These are phyloP conservation scores for Mycosarcoma mackinlayi DNA, from an alignment of 1,284 basidiomycete species.

Conservation along the genomic window DNA sequence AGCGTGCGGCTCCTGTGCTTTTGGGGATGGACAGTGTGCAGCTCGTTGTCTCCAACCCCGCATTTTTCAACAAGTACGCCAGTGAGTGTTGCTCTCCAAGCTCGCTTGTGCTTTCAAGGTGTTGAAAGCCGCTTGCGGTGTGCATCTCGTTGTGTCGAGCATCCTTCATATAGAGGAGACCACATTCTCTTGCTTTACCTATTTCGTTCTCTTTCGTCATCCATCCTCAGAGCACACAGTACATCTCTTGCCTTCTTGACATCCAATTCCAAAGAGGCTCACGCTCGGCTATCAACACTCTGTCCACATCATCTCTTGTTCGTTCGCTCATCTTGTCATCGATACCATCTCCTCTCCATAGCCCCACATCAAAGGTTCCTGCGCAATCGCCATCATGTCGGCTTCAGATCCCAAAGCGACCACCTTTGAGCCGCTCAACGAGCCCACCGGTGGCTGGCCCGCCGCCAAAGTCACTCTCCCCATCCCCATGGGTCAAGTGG, in stretches of 20 bases:
- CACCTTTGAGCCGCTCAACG: conserved; percentile 43
- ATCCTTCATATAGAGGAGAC: neutral
- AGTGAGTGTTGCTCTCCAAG: neutral
- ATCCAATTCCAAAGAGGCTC: neutral
- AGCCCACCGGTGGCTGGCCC: conserved; percentile 29
- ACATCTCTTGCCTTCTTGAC: neutral
- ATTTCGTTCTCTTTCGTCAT: too few relatives aligned
- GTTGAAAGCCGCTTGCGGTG: conserved; percentile 3
- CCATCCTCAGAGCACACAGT: too few relatives aligned
- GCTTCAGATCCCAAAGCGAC: conserved; percentile 39
- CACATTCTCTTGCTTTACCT: neutral
- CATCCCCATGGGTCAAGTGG: conserved; percentile 58
- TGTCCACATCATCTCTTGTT: neutral
- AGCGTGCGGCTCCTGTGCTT: conserved; percentile 9
- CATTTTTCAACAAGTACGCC: neutral
- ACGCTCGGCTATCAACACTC: too few relatives aligned
- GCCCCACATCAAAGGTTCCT: too few relatives aligned
- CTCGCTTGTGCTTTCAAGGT: neutral
- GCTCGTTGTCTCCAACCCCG: neutral
- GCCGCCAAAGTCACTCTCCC: conserved; percentile 54
- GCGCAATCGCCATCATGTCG: conserved; percentile 26
- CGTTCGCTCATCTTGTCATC: neutral
- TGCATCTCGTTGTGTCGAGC: neutral
- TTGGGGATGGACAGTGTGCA: neutral
- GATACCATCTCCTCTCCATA: neutral